Percentiles rank a stretch among this genome's conserved stretches.
phyloP scores from a whole-genome alignment of 257 asterid species.

The Primulina tabacum region DNA sequence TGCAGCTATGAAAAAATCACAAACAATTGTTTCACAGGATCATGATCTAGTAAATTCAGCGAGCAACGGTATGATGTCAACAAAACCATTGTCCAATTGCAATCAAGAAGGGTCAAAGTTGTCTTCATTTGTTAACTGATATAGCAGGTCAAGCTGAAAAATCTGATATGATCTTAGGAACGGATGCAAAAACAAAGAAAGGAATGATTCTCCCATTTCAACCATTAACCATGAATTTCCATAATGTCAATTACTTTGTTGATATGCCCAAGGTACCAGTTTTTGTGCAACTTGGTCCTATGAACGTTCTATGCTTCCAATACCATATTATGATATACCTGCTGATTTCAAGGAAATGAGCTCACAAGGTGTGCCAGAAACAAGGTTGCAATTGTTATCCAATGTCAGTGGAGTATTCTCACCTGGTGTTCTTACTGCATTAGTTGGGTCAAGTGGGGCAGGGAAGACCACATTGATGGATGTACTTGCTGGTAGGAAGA shows the following conservation, averaged over 20 bases:
- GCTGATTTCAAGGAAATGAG: conserved; percentile 61
- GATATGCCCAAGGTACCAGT: conserved; percentile 81
- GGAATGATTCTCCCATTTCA: conserved; percentile 96
- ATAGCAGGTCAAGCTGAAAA: conserved; percentile 37
- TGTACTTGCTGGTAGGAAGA: conserved; percentile 90
- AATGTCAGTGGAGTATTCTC: conserved; percentile 80
- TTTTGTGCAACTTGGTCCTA: conserved; percentile 16
- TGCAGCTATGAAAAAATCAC: conserved; percentile 64
- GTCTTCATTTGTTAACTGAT: conserved; percentile 19
- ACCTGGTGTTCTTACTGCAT: conserved; percentile 86
- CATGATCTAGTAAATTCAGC: conserved; percentile 32
- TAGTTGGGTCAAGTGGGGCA: conserved; percentile 92
- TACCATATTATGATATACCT: conserved; percentile 4
- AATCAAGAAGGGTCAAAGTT: conserved; percentile 17
- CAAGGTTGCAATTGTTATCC: conserved; percentile 67
- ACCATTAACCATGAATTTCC: conserved; percentile 78
- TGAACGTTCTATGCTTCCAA: conserved; percentile 5
- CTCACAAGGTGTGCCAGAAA: conserved; percentile 65
- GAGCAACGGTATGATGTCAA: conserved; percentile 31
- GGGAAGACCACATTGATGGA: conserved; percentile 97
- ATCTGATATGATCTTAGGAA: conserved; percentile 22
- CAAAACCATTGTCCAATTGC: conserved; percentile 3
- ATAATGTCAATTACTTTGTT: conserved; percentile 78
- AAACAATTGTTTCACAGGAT: conserved; percentile 49
- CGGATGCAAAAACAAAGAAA: conserved; percentile 34